Evolutionary conservation across 2,329 filamentous ascomycete genomes (phyloP), one percentile per base, ranked within the genome.

Genomic region (Cryphonectria japonica): DNA sequence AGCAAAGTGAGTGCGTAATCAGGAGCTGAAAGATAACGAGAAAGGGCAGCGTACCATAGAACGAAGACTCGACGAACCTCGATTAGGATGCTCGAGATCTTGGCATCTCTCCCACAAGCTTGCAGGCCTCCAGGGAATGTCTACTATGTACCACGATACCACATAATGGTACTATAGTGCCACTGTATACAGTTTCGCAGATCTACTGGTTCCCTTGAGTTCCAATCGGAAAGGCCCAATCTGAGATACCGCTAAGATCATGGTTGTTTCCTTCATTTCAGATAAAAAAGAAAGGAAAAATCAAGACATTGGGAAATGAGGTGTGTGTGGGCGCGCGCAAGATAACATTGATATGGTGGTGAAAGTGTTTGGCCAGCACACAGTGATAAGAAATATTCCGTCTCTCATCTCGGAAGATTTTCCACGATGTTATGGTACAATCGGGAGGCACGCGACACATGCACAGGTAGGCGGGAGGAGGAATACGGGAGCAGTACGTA

Each of bases 161-260:
- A 46, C n/a, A n/a, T 8, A 50, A 9, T 19, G 19, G 43, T 19
- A 50, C 46, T n/a, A 50, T 50, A 22, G 46, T n/a, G 22, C 46
- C 46, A 50, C 22, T n/a, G 46, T 50, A n/a, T 50, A 50, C 46
- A 50, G 19, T 50, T 50, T n/a, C n/a, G 19, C 19, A 50, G 19
- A 57, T 57, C n/a, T 13, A 32, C 54, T 19, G n/a, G 54, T 57
- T 1, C 19, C 26, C 26, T 57, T 16, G 54, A 29, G 26, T 16
- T 57, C 54, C 54, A 59, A 59, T 59, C 54, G 29, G 54, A 16
- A 29, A 32, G 29, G 54, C 34, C 13, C 54, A 32, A 32, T 32
- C 26, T 32, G 26, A 59, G 54, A 59, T 59, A 59, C 54, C 54
- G 54, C 54, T 59, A 59, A 59, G 54, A 59, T 32, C 54, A 32